Percentiles rank a stretch among this genome's conserved stretches.
phyloP scores from a whole-genome alignment of 345 rosid species.

The Cardiospermum halicacabum region DNA sequence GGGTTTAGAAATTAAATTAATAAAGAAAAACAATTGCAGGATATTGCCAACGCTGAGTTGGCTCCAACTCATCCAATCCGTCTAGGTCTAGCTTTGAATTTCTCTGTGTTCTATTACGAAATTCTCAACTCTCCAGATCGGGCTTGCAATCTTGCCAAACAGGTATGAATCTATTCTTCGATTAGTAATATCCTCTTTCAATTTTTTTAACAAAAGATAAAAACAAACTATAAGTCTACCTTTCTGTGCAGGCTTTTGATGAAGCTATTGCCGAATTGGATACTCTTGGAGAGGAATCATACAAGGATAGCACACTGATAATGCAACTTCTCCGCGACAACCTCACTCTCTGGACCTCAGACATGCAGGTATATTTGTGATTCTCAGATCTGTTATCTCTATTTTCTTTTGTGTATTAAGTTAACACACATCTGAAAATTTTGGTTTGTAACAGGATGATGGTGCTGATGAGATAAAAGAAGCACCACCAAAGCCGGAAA shows the following conservation, averaged over 20 bases:
- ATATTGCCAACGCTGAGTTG: slow-evolving; percentile 75
- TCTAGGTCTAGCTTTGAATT: slow-evolving; percentile 80
- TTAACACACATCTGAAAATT: neutral
- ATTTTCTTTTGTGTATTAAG: neutral
- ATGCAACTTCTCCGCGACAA: slow-evolving; percentile 98
- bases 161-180: slow-evolving; percentile 34
- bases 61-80: slow-evolving; percentile 94
- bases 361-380: slow-evolving; percentile 65
- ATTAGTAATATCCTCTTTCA: too few species aligned
- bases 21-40: slow-evolving; percentile 37
- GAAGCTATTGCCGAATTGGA: slow-evolving; percentile 93
- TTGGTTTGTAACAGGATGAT: slow-evolving; percentile 51
- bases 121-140: slow-evolving; percentile 91
- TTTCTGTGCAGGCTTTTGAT: slow-evolving; percentile 62
- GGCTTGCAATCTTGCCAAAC: slow-evolving; percentile 90
- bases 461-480: slow-evolving; percentile 89
- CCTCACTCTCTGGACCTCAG: slow-evolving; percentile 95
- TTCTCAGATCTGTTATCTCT: neutral
- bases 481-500: slow-evolving; percentile 59
- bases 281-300: slow-evolving; percentile 91
- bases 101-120: slow-evolving; percentile 90
- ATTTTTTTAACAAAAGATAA: too few species aligned
- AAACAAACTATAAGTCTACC: neutral
- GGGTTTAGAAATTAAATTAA: too few species aligned
- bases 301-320: slow-evolving; percentile 94